Conservation (phyloP, 345 rosid genomes). For the Citrus reticulata region DNA sequence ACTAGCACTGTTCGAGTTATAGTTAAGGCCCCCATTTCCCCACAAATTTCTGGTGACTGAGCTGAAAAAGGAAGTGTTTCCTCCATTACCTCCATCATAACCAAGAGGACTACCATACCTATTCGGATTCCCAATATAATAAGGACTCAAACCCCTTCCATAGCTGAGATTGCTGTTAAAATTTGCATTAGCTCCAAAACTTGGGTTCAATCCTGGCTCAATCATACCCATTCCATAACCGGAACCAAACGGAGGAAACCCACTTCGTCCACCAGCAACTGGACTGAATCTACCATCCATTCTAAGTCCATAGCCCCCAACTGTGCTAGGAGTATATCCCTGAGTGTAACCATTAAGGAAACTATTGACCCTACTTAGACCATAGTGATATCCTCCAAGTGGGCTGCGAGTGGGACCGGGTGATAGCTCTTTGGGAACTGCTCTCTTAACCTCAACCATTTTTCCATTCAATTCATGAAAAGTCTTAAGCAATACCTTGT, state of each 20-base stretch:
- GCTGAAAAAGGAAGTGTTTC: slow-evolving; percentile 70
- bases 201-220: slow-evolving; percentile 51
- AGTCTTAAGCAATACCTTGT: slow-evolving; percentile 56
- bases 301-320: slow-evolving; percentile 65
- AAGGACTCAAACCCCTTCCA: slow-evolving; percentile 64
- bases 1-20: slow-evolving; percentile 35
- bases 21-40: slow-evolving; percentile 62
- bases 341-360: slow-evolving; percentile 62
- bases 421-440: slow-evolving; percentile 77
- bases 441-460: slow-evolving; percentile 78
- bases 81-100: slow-evolving; percentile 63
- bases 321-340: slow-evolving; percentile 52
- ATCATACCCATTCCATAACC: slow-evolving; percentile 62
- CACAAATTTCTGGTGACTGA: slow-evolving; percentile 58
- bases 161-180: slow-evolving; percentile 48
- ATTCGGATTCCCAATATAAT: slow-evolving; percentile 56
- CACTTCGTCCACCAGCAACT: slow-evolving; percentile 52
- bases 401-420: slow-evolving; percentile 74
- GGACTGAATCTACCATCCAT: slow-evolving; percentile 68
- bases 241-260: slow-evolving; percentile 57
- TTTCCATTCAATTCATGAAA: slow-evolving; percentile 79
- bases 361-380: slow-evolving; percentile 53
- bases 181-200: slow-evolving; percentile 48
- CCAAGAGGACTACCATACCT: slow-evolving; percentile 50
- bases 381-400: slow-evolving; percentile 65